Conservation (phyloP, 2,329 filamentous ascomycete species). For the Aureobasidium sp. region DNA sequence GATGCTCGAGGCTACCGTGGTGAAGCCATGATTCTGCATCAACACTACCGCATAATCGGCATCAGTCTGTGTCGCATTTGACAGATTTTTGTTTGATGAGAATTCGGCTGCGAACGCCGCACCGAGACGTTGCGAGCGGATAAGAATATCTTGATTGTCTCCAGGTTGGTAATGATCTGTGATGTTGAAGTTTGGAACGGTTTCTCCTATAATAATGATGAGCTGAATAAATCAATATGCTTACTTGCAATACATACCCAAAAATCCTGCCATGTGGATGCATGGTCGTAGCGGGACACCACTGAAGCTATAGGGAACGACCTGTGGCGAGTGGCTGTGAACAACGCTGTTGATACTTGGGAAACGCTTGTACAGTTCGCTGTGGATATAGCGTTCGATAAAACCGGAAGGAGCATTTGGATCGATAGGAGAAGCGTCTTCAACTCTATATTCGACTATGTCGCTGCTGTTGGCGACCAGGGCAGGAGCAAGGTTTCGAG, state of each 20-base stretch:
- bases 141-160: constrained; percentile 23
- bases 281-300: constrained; percentile 36
- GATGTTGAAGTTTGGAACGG: constrained; percentile 23
- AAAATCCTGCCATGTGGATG: constrained; percentile 41
- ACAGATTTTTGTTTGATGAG: not conserved
- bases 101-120: constrained; percentile 21
- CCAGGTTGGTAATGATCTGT: constrained; percentile 19
- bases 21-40: constrained; percentile 43
- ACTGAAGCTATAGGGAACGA: constrained; percentile 38
- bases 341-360: constrained; percentile 35
- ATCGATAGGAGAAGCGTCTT: constrained; percentile 38
- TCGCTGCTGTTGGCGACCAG: constrained; percentile 39
- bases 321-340: constrained; percentile 40
- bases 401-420: constrained; percentile 35
- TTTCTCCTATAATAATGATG: not conserved
- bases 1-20: constrained; percentile 33
- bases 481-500: constrained; percentile 42
- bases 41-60: constrained; percentile 34
- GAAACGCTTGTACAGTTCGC: constrained; percentile 41
- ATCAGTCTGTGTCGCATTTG: not conserved
- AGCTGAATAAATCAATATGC: not conserved
- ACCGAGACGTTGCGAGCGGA: constrained; percentile 21
- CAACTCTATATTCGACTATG: constrained; percentile 42
- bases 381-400: constrained; percentile 42
- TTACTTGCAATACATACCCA: constrained; percentile 26